Base-by-base conservation (phyloP, 1,284 basidiomycete species). In the Austropuccinia psidii region DNA sequence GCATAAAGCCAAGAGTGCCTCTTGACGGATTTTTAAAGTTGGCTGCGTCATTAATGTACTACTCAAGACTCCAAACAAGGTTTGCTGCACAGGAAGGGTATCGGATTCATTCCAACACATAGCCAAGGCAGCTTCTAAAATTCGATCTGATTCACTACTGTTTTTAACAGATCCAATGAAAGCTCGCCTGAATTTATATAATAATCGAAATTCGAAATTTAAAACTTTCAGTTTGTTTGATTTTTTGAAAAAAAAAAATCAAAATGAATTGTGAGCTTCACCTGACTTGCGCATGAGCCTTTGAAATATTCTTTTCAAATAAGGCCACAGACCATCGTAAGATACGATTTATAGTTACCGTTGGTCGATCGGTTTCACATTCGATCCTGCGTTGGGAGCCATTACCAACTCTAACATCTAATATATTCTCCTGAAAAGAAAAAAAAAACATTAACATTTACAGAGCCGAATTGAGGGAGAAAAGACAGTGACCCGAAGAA, bases 81-180 rank as follows among this genome's bases (percentile, higher is more conserved):
- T 65, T 41, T 65, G 70, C 41, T 35, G 33, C 41, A 73, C 31
- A 19, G 60, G 50, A 19, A 64, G 41, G 31, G 37, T 6, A 17
- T 73, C 50, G 13, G 70, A 49, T 57, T 64, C 60, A 49, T 49
- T 73, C 70, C 70, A 73, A 49, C 60, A 73, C 8, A 65, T 31
- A n/a, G 61, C 47, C 8, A 73, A 49, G 4, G 70, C 35, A 13
- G 45, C 60, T 45, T 73, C 70, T 39, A 73, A 65, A 8, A 73
- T 13, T 27, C 70, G 45, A 54, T 73, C 70, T 11, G 70, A 49
- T 43, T 73, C 61, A 31, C 70, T 73, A 47, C 57, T 73, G 45
- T 33, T 64, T 43, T 21, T 65, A 11, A 45, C 58, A 9, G 70
- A 47, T 29, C 70, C 70, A 35, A 65, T 54, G 43, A 73, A 65